These are phyloP conservation scores for Mycena alexandri DNA, from an alignment of 768 basidiomycete genomes.

Conservation along the genomic window DNA sequence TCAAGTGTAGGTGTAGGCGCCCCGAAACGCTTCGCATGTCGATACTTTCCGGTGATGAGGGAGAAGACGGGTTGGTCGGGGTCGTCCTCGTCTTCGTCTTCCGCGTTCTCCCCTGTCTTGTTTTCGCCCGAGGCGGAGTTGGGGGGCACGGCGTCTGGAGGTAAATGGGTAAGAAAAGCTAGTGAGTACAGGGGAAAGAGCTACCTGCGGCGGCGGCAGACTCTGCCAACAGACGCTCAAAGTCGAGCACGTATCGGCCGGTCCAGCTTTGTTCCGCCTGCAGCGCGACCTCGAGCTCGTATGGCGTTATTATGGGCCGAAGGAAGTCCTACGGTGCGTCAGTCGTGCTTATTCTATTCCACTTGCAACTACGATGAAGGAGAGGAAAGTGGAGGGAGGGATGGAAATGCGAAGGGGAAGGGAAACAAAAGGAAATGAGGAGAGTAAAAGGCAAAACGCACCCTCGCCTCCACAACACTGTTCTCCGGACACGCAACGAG, in stretches of 20 bases:
- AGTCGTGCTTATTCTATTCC: background rate
- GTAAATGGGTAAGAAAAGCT: background rate
- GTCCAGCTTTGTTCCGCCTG: slow-evolving; percentile 79
- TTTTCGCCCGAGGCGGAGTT: slow-evolving; percentile 27
- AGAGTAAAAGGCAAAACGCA: slow-evolving; percentile 38
- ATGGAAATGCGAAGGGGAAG: too few relatives aligned
- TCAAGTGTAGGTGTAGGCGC: slow-evolving; percentile 34
- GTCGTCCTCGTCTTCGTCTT: slow-evolving; percentile 45
- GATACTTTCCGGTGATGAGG: slow-evolving; percentile 86
- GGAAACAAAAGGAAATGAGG: too few relatives aligned
- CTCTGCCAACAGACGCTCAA: slow-evolving; percentile 66
- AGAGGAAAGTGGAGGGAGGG: too few relatives aligned
- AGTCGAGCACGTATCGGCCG: slow-evolving; percentile 84
- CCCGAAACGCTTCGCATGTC: slow-evolving; percentile 80
- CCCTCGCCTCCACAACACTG: slow-evolving; percentile 82
- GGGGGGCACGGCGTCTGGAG: slow-evolving; percentile 1
- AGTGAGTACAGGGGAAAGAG: background rate
- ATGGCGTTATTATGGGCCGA: slow-evolving; percentile 93
- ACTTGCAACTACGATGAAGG: too few relatives aligned
- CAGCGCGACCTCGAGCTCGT: slow-evolving; percentile 87
- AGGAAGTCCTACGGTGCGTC: slow-evolving; percentile 77
- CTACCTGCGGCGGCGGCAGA: slow-evolving; percentile 4
- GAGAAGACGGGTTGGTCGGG: slow-evolving; percentile 87
- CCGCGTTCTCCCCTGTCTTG: too few relatives aligned
- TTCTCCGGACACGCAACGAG: slow-evolving; percentile 96